Evolutionary conservation across 371 early-diverging fungal genomes (phyloP), one percentile per base, ranked within the genome.

Genomic region (Parasitella parasitica): DNA sequence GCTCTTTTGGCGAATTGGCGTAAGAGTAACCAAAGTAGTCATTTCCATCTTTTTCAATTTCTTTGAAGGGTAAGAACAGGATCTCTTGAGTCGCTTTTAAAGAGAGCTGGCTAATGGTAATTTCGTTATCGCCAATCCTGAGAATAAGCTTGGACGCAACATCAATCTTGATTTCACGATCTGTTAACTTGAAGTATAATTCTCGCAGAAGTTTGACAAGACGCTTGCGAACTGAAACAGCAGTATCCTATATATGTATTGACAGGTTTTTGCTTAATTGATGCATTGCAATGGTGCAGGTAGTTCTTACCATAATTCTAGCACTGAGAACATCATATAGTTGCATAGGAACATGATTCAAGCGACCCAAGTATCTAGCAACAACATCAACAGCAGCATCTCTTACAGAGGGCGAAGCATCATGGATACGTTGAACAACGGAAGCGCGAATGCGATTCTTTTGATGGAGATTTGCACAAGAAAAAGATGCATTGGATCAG

Each of bases 311-410:
- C 76, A 89, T 70, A 30, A 91, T 82, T 39, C 93, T 71, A 11
- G 84, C 87, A 59, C 89, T 86, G 37, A 95, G 77, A 35, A 89
- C 70, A 32, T 86, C 83, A 61, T 92, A 94, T 55, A 94, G 89
- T 54, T 89, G 78, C 20, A 69, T 66, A 1, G 89, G 81, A 9
- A 93, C 76, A 39, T 76, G 80, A 3, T 75, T 71, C 36, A 89
- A 85, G 54, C 81, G 81, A 8, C 85, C 67, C 35, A 94, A 67
- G 66, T 91, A 93, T 55, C 86, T 90, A 8, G 96, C 94, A 4
- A 96, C 78, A 13, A 96, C 71, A 34, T 96, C 94, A 8, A 96
- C 84, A 3, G 96, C 94, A 8, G 92, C 92, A 77, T 96, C 97
- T 34, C 98, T 86, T 1, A 97, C 97, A 12, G 88, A 82, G 13